Percentiles rank a stretch among this genome's conserved stretches.
Evolutionary conservation across 2,329 filamentous ascomycete species (phyloP).

Genomic region (Torrubiella hemipterigena): DNA sequence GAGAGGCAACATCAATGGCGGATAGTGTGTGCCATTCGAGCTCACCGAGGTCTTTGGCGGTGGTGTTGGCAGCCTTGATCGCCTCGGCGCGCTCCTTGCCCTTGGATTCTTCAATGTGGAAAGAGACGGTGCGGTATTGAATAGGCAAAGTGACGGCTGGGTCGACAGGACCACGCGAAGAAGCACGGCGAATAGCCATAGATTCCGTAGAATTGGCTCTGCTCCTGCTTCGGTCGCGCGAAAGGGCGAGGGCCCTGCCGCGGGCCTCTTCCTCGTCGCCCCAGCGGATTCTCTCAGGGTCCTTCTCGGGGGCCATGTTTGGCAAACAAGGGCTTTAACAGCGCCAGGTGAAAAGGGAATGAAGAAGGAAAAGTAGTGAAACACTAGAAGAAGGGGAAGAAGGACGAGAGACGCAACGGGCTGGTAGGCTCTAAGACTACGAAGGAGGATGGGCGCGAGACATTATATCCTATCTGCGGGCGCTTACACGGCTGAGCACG

Average conservation of each 20-base stretch:
- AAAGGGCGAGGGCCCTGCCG: constrained; percentile 9
- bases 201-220: constrained; percentile 20
- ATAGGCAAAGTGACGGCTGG: constrained; percentile 29
- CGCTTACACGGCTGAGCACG: too few species aligned
- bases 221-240: constrained; percentile 10
- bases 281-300: constrained; percentile 20
- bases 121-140: constrained; percentile 43
- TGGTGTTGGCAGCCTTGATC: constrained; percentile 26
- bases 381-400: too few species aligned
- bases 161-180: constrained; percentile 15
- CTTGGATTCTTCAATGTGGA: constrained; percentile 43
- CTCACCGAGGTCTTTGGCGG: constrained; percentile 42
- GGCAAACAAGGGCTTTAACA: too few species aligned
- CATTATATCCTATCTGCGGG: too few species aligned
- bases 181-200: constrained; percentile 27
- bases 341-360: too few species aligned
- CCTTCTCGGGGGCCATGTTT: constrained; percentile 3
- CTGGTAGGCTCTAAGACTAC: too few species aligned
- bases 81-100: constrained; percentile 27
- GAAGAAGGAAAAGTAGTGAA: too few species aligned
- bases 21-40: constrained; percentile 58
- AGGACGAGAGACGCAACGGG: too few species aligned
- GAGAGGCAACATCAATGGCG: constrained; percentile 43
- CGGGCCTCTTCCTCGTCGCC: constrained; percentile 21
- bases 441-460: too few species aligned